Evolutionary conservation across 306 rosid species (phyloP), one percentile per base, ranked within the genome.

Genomic region (Cyclanthera cordifolia): DNA sequence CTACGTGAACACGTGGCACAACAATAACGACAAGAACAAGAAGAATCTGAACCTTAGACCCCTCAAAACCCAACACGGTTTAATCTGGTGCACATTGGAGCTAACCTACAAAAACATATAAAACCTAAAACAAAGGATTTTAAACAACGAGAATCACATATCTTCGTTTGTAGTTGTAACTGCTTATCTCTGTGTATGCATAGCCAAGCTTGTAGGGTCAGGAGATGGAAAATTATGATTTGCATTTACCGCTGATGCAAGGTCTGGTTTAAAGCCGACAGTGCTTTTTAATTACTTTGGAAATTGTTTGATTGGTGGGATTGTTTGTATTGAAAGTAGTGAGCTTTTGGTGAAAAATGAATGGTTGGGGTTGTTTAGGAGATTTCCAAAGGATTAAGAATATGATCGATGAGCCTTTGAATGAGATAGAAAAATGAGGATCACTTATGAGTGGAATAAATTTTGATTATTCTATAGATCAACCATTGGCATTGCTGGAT

Each of bases 1-100:
- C 15, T 84, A 76, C 67, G 0, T 34, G 1, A 68, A 67, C 15
- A 79, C 64, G 45, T 84, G 85, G 91, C 75, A 67, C 2, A 65
- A 78, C 4, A 59, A 0, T 77, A n/a, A n/a, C n/a, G n/a, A n/a
- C n/a, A n/a, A n/a, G n/a, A n/a, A 65, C 74, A 80, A 86, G 53
- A 73, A 60, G 76, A 82, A 89, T 76, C 61, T 84, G 7, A 58
- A 69, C 19, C 27, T 63, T 20, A 34, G 12, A 19, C 7, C 19
- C 2, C 20, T 50, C 45, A 12, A 69, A 69, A 0, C 20, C 7
- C 45, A 12, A 7, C 47, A 9, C 6, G 24, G n/a, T 67, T 48
- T 67, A 67, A 16, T 45, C 13, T 13, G 55, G 13, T 11, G 15
- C 55, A 67, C 53, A 14, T 6, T 67, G 0, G 69, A 63, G 6